Evolutionary conservation across 2,329 filamentous ascomycete genomes (phyloP), one percentile per base, ranked within the genome.

Genomic region (Chrysosporium queenslandicum): DNA sequence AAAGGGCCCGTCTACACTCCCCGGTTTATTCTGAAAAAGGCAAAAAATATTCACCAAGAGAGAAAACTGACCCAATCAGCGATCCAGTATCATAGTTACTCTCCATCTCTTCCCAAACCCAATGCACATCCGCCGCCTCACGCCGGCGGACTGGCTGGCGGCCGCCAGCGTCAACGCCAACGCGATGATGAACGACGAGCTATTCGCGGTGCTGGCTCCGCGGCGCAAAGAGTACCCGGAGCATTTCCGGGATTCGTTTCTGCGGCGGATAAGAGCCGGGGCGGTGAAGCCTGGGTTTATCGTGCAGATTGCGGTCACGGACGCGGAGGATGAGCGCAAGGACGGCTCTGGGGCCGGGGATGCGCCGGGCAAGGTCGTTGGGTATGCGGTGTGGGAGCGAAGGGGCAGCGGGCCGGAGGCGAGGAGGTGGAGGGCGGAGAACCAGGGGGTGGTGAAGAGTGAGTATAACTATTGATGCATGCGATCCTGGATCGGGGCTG

Each of bases 181-280:
- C 23, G 58, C 59, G 11, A 50, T 58, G 42, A 55, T 54, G 16
- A 51, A 61, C 21, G 59, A 61, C 27, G 56, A 59, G 18, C 39
- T 62, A 16, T 54, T 54, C 9, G 37, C 27, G 4, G 56, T 54
- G 36, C 40, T 62, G 9, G 51, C 54, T 21, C 60, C 60, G 16
- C 23, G 54, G 27, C 58, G 59, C 21, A 27, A 53, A 25, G 20
- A 56, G 29, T 53, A 59, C 51, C 57, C 56, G 2, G 36, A 53
- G 20, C 51, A 57, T 47, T 57, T 58, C 46, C 55, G 59, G 21
- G 36, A 51, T 25, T 40, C 47, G 9, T 57, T 58, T 36, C 45
- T 61, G 20, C 53, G 52, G 23, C 40, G 58, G 20, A 46, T 55
- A 7, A 60, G 58, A 51, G 41, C 37, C 25, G 41, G 57, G 8